Evolutionary conservation across 257 asterid species (phyloP).

Genomic region (Thymus quinquecostatus): DNA sequence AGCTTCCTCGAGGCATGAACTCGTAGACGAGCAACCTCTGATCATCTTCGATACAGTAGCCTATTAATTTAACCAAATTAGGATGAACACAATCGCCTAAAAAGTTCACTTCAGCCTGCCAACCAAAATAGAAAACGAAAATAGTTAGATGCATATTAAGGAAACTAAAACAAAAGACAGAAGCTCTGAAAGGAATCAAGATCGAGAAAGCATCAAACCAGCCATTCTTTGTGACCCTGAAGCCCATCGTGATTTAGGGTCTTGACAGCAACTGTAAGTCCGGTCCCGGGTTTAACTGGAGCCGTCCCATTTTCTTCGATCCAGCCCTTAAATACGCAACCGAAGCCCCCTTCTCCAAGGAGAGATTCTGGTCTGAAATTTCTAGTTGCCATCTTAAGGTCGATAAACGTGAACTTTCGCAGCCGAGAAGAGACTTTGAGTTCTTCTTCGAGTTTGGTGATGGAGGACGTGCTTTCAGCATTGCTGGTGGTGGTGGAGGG

Average conservation of each 20-base stretch:
- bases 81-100: conserved; percentile 65
- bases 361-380: conserved; percentile 77
- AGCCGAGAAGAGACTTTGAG: conserved; percentile 69
- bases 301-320: conserved; percentile 76
- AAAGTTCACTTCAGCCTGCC: conserved; percentile 66
- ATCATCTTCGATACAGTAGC: conserved; percentile 64
- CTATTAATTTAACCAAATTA: conserved; percentile 59
- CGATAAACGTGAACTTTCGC: conserved; percentile 61
- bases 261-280: conserved; percentile 78
- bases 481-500: conserved; percentile 68
- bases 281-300: conserved; percentile 73
- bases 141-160: neutral
- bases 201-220: conserved; percentile 52
- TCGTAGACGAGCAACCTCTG: conserved; percentile 61
- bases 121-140: conserved; percentile 30
- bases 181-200: neutral
- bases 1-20: conserved; percentile 71
- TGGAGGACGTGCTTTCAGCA: conserved; percentile 61
- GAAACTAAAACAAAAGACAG: neutral
- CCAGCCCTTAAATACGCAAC: conserved; percentile 82
- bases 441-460: conserved; percentile 64
- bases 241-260: conserved; percentile 79
- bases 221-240: conserved; percentile 95
- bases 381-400: conserved; percentile 69
- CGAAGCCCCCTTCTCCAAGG: conserved; percentile 80